Conservation (phyloP, 495 filamentous ascomycete genomes). For the Echria macrotheca region DNA sequence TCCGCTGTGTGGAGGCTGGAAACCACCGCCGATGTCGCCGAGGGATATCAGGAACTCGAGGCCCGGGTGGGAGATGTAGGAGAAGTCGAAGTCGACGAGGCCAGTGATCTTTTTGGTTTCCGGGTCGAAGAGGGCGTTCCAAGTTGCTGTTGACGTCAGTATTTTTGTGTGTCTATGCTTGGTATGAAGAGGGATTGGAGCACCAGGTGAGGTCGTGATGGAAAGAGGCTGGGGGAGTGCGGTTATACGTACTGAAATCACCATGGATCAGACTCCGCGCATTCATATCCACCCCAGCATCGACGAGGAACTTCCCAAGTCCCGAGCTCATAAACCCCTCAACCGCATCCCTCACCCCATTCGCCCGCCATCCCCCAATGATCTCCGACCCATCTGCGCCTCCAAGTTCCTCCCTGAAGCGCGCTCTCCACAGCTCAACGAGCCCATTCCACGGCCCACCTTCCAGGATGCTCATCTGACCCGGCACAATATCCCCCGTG, state of each 20-base stretch:
- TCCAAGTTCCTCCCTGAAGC: background rate
- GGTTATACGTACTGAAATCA: slow-evolving; percentile 7
- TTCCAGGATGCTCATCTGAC: slow-evolving; percentile 5
- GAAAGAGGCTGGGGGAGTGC: no score
- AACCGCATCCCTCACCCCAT: slow-evolving; percentile 5
- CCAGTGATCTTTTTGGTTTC: background rate
- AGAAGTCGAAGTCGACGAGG: slow-evolving; percentile 7
- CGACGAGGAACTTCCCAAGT: background rate
- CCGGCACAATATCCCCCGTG: background rate
- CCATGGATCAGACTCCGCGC: background rate
- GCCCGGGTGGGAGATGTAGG: background rate
- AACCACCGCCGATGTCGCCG: slow-evolving; percentile 3
- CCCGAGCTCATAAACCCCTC: slow-evolving; percentile 3
- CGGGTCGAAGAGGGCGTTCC: slow-evolving; percentile 5
- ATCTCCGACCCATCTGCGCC: slow-evolving; percentile 5
- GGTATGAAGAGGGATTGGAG: no score
- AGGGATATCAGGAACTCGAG: slow-evolving; percentile 4
- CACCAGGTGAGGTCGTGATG: no score
- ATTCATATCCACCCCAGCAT: background rate
- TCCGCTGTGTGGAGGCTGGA: no score
- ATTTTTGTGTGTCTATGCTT: background rate
- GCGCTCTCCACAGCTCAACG: background rate
- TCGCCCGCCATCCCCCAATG: slow-evolving; percentile 3
- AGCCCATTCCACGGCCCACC: slow-evolving; percentile 1
- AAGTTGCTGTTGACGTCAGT: background rate